Conservation (phyloP, 148 eudicot species). For the Amaranthus palmeri region DNA sequence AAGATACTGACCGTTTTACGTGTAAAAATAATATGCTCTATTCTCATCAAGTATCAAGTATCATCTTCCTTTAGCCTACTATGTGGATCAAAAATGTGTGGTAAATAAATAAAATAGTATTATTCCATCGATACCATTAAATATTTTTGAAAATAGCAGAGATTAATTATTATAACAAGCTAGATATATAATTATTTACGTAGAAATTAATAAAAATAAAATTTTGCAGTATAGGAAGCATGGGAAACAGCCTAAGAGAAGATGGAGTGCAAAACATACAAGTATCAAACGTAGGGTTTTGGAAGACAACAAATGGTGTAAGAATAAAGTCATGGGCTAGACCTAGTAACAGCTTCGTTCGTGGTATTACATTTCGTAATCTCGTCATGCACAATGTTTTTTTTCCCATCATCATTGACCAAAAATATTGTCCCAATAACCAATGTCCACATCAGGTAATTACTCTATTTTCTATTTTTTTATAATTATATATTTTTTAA, state of each 20-base stretch:
- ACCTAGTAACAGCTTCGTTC: conserved; percentile 35
- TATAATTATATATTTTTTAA: not conserved
- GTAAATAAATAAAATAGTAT: no score
- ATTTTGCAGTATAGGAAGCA: conserved; percentile 47
- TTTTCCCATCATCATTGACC: conserved; percentile 55
- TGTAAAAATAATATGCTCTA: no score
- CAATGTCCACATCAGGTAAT: conserved; percentile 46
- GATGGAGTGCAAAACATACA: conserved; percentile 49
- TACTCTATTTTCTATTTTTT: not conserved
- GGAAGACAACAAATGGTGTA: conserved; percentile 40
- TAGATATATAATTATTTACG: no score
- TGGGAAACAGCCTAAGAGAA: conserved; percentile 38
- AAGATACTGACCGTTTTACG: no score
- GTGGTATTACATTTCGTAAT: conserved; percentile 33
- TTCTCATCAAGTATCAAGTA: no score
- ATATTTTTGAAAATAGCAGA: no score
- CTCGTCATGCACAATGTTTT: conserved; percentile 41
- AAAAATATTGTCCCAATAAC: conserved; percentile 41
- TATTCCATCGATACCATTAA: no score
- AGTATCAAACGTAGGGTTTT: conserved; percentile 33
- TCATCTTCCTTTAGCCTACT: no score
- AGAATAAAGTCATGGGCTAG: conserved; percentile 53
- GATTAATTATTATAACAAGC: no score
- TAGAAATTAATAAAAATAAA: not conserved
- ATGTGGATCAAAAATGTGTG: no score